Percentiles rank a stretch among this genome's conserved stretches.
These are phyloP conservation scores for Amanita jacksonii DNA, from an alignment of 768 basidiomycete genomes.

Conservation along the genomic window DNA sequence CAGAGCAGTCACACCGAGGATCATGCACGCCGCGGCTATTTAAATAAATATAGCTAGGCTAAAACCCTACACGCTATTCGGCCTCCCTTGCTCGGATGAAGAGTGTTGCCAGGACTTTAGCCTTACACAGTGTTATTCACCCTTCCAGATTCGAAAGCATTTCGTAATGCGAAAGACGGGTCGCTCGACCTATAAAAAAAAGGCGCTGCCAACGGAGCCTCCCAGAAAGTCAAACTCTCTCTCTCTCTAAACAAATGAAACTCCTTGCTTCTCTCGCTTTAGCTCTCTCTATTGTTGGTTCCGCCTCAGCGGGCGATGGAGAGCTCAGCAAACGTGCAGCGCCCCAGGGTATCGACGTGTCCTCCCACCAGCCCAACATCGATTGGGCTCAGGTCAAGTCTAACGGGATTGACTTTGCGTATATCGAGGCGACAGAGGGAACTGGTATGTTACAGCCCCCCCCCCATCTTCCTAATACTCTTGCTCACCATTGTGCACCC, in stretches of 20 bases:
- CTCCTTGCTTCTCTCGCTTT: not conserved
- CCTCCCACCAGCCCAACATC: conserved; percentile 35
- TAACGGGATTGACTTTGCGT: conserved; percentile 46
- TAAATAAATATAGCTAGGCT: no score
- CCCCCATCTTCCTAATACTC: no score
- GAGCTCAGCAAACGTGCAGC: conserved; percentile 13
- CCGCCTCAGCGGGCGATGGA: not conserved
- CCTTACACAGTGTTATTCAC: no score
- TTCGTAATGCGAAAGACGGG: no score
- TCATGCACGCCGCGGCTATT: no score
- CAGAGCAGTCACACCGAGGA: no score
- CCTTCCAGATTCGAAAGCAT: no score
- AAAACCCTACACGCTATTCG: no score
- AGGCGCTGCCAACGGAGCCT: not conserved
- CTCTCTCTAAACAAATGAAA: not conserved
- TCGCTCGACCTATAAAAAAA: no score
- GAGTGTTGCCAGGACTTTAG: no score
- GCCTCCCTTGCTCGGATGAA: no score
- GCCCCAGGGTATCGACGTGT: conserved; percentile 48
- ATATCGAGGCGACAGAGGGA: conserved; percentile 62
- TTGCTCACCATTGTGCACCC: no score
- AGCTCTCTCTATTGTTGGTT: not conserved
- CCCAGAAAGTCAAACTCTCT: not conserved
- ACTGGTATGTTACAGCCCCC: conserved; percentile 31
- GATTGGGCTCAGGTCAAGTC: conserved; percentile 43